Base-by-base conservation (phyloP, 495 filamentous ascomycete genomes). In the Parmelia sp. region DNA sequence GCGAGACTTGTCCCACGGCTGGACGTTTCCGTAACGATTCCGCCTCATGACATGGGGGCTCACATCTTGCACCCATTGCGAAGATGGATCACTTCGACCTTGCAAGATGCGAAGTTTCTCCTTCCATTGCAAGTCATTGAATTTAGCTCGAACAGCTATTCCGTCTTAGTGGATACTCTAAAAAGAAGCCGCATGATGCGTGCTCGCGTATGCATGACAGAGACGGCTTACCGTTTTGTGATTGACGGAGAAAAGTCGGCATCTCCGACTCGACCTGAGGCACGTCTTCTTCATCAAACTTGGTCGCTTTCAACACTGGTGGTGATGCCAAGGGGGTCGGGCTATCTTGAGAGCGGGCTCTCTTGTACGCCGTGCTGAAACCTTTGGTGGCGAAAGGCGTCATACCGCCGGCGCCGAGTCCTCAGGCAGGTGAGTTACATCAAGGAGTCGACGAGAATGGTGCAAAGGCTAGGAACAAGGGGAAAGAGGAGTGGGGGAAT, bases 1-100 rank as follows among this genome's bases (percentile, higher is more conserved):
- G 2, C 94, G 90, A 68, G 92, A 92, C 71, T 90, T 89, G 83
- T 70, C 92, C 87, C 91, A 91, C 90, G 56, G 91, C 88, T 57
- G 94, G 72, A 58, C 79, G 76, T 74, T 87, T 80, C 71, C 87
- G 93, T 62, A 96, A 88, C 37, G 76, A 76, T 73, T 79, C 74
- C 76, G 82, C 73, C 27, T 61, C 49, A 58, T 63, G 72, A 87
- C 73, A 65, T 79, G 65, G 60, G 82, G 72, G 65, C 78, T 72
- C 71, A 66, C 66, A 71, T 88, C 74, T 68, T 86, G 77, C 63
- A 87, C 76, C 80, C 80, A 83, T 74, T 79, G 66, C 68, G 80
- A 73, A 70, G 78, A 23, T 69, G 80, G 60, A 73, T 79, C 73
- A 49, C 75, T 69, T 8, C 70, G 63, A 58, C 80, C 76, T 57